A percentile compares a stretch with the other conserved stretches of the same genome.
phyloP scores from a whole-genome alignment of 2,329 filamentous ascomycete species.

The Ceratocystiopsis sp. region DNA sequence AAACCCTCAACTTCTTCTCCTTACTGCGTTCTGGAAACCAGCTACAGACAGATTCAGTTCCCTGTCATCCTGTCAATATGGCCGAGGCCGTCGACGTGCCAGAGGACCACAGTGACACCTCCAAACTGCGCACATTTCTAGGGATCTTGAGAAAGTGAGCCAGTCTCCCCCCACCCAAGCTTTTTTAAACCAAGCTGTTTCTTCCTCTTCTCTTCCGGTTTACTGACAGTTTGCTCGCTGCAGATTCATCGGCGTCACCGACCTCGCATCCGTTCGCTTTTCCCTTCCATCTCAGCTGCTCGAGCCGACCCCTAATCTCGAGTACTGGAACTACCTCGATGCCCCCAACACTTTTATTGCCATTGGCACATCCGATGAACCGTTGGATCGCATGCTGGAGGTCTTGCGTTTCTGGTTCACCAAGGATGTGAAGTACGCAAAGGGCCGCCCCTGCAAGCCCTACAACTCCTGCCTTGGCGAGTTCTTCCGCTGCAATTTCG shows the following conservation, averaged over 20 bases:
- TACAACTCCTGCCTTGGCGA: conserved; percentile 96
- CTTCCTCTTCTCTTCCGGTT: not conserved
- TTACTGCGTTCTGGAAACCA: no score
- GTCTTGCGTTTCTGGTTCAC: conserved; percentile 97
- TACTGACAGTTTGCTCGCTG: not conserved
- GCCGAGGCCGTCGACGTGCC: conserved; percentile 16
- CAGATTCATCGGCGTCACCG: conserved; percentile 89
- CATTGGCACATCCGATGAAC: conserved; percentile 78
- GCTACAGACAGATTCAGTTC: no score
- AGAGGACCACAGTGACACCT: conserved; percentile 53
- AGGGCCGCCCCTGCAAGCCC: conserved; percentile 95
- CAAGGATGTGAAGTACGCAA: conserved; percentile 97
- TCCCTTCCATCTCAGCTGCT: conserved; percentile 89
- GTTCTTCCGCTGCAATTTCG: conserved; percentile 98
- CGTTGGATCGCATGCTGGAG: conserved; percentile 84
- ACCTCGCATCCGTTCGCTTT: conserved; percentile 91
- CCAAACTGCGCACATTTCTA: conserved; percentile 78
- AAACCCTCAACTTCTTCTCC: no score
- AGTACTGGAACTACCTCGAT: conserved; percentile 99
- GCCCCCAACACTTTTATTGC: conserved; percentile 75
- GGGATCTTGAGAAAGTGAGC: conserved; percentile 67
- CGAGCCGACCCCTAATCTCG: conserved; percentile 89
- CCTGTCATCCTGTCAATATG: conserved; percentile 3
- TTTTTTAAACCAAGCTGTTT: not conserved
- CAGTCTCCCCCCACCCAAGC: conserved; percentile 4